phyloP scores from a whole-genome alignment of 164 flowering plant species.

The Pachysandra terminalis region DNA sequence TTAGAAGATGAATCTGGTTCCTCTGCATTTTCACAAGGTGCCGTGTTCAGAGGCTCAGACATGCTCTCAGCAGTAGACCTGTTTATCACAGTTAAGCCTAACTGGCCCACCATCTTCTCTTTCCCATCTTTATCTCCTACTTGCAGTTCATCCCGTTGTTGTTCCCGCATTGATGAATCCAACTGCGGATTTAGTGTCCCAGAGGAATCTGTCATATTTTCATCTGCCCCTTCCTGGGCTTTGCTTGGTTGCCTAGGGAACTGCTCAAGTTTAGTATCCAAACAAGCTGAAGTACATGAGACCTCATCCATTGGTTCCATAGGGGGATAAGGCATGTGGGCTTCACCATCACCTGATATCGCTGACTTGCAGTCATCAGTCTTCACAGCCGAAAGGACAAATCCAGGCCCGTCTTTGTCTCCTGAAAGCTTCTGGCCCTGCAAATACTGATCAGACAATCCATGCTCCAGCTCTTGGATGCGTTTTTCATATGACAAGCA shows the following conservation, averaged over 20 bases:
- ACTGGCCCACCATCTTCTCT: conserved; percentile 36
- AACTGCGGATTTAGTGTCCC: conserved; percentile 51
- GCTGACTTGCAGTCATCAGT: conserved; percentile 59
- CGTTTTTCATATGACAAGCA: conserved; percentile 87
- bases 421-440: conserved; percentile 44
- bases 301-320: conserved; percentile 86
- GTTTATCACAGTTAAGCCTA: conserved; percentile 34
- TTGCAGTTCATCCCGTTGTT: conserved; percentile 48
- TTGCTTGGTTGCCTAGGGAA: conserved; percentile 37
- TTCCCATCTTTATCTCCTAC: conserved; percentile 38
- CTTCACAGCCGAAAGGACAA: conserved; percentile 34
- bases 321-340: conserved; percentile 33
- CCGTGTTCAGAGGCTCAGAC: conserved; percentile 32
- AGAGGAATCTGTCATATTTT: conserved; percentile 82
- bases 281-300: conserved; percentile 60
- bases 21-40: conserved; percentile 32
- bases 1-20: conserved; percentile 37
- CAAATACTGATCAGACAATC: conserved; percentile 69
- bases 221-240: conserved; percentile 69
- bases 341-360: conserved; percentile 51
- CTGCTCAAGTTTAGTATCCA: conserved; percentile 39
- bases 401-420: conserved; percentile 38
- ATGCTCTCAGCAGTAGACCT: conserved; percentile 55
- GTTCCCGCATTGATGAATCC: conserved; percentile 85
- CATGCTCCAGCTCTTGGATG: conserved; percentile 85